Percentiles rank a stretch among this genome's conserved stretches.
phyloP scores from a whole-genome alignment of 257 asterid genomes.

The Anisodus tanguticus region DNA sequence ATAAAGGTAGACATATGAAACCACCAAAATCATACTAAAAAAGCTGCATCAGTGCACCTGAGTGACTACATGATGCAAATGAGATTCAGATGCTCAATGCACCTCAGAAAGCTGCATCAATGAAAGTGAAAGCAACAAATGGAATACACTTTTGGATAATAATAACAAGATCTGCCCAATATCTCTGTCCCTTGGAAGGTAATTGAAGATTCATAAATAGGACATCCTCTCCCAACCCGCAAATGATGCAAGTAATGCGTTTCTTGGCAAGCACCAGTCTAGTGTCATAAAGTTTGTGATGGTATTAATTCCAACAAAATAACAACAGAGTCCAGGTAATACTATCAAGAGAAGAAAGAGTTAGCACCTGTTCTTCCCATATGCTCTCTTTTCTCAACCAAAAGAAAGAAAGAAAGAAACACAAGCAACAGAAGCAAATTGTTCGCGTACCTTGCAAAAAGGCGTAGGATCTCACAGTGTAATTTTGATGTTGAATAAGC shows the following conservation, averaged over 20 bases:
- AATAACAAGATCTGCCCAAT: background rate
- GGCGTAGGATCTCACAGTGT: slow-evolving; percentile 88
- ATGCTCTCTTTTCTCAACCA: slow-evolving; percentile 13
- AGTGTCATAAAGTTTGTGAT: background rate
- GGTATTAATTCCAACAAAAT: slow-evolving; percentile 15
- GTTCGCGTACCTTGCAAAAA: slow-evolving; percentile 74
- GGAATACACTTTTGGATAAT: background rate
- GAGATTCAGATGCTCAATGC: background rate
- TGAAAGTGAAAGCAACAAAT: background rate
- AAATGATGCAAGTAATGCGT: slow-evolving; percentile 1
- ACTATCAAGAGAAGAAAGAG: background rate
- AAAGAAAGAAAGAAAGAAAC: slow-evolving; percentile 2
- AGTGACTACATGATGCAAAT: background rate
- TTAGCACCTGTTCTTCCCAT: background rate
- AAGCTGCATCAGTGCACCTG: background rate
- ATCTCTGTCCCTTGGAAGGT: background rate
- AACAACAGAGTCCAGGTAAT: slow-evolving; percentile 1
- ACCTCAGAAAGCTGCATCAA: background rate
- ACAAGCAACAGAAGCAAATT: slow-evolving; percentile 8
- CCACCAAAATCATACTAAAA: background rate
- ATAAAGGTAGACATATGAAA: background rate
- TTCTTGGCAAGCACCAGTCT: slow-evolving; percentile 13
- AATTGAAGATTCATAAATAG: background rate
- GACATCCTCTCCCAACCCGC: background rate
- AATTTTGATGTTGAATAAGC: slow-evolving; percentile 92